Evolutionary conservation across 2,329 filamentous ascomycete species (phyloP).

Genomic region (Metarhizium robertsii): DNA sequence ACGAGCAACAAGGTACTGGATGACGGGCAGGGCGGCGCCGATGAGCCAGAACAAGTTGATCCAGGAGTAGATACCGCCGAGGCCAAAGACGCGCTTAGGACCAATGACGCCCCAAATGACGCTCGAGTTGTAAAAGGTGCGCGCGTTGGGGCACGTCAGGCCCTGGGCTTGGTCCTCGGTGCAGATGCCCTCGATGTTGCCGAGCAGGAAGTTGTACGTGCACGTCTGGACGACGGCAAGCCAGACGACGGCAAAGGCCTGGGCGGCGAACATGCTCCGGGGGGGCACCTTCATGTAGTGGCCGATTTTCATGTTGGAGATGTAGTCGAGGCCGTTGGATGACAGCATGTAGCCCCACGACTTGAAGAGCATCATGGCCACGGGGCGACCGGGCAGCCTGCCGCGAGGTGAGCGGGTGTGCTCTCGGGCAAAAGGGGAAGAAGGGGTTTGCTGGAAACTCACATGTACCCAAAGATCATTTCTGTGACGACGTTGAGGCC

Average conservation of each 20-base stretch:
- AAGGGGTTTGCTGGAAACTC: neutral
- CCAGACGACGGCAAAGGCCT: constrained; percentile 30
- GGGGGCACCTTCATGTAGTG: constrained; percentile 46
- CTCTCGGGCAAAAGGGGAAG: no score
- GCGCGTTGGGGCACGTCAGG: constrained; percentile 46
- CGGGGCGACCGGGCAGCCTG: constrained; percentile 30
- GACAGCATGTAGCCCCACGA: constrained; percentile 35
- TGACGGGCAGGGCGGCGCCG: constrained; percentile 35
- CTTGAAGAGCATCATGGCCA: constrained; percentile 43
- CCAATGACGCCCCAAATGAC: constrained; percentile 54
- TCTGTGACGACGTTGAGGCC: constrained; percentile 40
- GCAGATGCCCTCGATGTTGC: constrained; percentile 45
- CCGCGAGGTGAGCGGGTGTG: neutral
- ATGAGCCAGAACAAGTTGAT: constrained; percentile 48
- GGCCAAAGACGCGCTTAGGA: constrained; percentile 22
- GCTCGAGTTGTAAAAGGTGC: constrained; percentile 51
- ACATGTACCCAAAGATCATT: constrained; percentile 40
- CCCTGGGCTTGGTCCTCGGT: constrained; percentile 34
- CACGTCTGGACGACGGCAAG: constrained; percentile 27
- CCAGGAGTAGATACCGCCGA: constrained; percentile 23
- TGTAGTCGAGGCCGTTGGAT: constrained; percentile 36
- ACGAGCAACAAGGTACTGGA: constrained; percentile 40
- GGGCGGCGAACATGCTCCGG: constrained; percentile 39
- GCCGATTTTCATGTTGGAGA: constrained; percentile 42
- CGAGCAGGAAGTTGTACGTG: constrained; percentile 29